phyloP scores from a whole-genome alignment of 2,329 filamentous ascomycete species.

The Fusarium sororula region DNA sequence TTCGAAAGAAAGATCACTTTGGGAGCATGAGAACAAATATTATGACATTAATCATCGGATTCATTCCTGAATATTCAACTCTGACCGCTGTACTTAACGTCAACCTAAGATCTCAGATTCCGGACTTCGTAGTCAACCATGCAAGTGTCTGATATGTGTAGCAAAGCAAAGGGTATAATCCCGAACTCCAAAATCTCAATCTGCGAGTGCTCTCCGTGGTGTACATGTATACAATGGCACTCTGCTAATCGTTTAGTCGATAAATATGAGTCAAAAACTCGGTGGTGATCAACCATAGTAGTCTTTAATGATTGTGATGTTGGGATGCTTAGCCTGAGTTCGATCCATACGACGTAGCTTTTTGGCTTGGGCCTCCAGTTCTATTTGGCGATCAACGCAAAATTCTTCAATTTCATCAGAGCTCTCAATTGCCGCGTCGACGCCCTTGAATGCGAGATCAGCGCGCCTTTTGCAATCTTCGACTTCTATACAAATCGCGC shows the following conservation, averaged over 20 bases:
- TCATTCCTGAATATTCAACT: not conserved
- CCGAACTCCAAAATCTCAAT: not conserved
- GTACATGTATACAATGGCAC: not conserved
- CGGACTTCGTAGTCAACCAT: not conserved
- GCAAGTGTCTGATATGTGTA: not conserved
- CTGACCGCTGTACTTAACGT: not conserved
- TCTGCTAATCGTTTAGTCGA: not conserved
- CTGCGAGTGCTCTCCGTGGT: not conserved
- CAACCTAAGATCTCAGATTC: not conserved
- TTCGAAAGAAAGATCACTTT: not conserved
- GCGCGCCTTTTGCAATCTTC: slow-evolving; percentile 1
- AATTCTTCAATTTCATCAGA: not conserved
- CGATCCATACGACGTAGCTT: slow-evolving; percentile 7
- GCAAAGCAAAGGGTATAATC: not conserved
- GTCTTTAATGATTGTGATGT: not conserved
- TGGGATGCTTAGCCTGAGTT: not conserved
- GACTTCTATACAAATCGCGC: not conserved
- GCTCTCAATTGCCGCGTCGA: not conserved
- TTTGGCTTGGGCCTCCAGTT: slow-evolving; percentile 7
- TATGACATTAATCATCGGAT: not conserved
- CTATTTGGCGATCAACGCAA: not conserved
- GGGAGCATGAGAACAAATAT: not conserved
- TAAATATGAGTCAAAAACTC: not conserved
- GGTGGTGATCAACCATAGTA: not conserved
- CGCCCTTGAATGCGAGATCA: not conserved